Evolutionary conservation across 352 stramenopile species (phyloP).

Genomic region (Phytophthora idaei): DNA sequence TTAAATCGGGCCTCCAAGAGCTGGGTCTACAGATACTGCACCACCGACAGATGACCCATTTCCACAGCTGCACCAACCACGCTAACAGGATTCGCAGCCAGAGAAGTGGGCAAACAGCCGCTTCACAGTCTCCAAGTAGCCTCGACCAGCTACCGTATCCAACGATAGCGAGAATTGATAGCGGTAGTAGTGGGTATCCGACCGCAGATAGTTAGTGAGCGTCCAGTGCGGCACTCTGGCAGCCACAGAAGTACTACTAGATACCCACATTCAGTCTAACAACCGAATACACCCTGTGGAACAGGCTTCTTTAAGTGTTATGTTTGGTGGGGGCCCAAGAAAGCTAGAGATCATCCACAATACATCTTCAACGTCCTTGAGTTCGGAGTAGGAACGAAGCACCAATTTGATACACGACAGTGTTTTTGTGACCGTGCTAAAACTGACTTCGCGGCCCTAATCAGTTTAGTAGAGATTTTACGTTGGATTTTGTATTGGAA

Average conservation of each 20-base stretch:
- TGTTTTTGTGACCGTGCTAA: no score
- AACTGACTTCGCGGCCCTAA: no score
- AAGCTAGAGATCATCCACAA: neutral
- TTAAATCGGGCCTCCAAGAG: neutral
- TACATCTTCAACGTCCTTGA: neutral
- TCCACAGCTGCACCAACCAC: neutral
- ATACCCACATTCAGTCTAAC: slow-evolving; percentile 2
- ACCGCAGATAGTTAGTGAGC: neutral
- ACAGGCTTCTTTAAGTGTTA: neutral
- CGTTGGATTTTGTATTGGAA: no score
- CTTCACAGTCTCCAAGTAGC: neutral
- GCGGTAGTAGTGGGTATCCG: neutral
- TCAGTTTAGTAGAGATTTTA: no score
- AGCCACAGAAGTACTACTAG: neutral
- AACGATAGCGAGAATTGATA: neutral
- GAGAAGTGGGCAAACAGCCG: neutral
- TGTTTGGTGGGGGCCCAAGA: neutral
- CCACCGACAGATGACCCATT: neutral
- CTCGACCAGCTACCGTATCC: neutral
- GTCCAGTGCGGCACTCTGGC: neutral
- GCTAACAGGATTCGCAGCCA: neutral
- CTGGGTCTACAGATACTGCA: neutral
- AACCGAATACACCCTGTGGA: neutral
- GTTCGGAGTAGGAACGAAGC: no score
- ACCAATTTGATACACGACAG: no score